Conservation (phyloP, 2,329 filamentous ascomycete genomes). For the Chalaropsis ovoidea region DNA sequence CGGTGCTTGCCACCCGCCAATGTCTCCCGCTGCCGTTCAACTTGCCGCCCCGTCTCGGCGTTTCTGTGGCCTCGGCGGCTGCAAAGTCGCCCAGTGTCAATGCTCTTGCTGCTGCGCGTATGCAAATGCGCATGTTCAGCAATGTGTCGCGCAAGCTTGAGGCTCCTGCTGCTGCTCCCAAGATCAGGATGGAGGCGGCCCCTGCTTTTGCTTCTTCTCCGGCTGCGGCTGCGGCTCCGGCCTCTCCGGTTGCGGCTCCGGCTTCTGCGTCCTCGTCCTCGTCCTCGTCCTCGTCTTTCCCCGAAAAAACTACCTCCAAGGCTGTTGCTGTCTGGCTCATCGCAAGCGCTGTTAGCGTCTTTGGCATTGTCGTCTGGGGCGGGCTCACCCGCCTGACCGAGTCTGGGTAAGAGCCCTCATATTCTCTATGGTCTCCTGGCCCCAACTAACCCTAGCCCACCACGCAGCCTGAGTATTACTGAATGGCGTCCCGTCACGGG, state of each 20-base stretch:
- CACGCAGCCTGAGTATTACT: constrained; percentile 76
- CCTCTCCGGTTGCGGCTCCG: constrained; percentile 4
- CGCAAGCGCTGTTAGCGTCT: constrained; percentile 83
- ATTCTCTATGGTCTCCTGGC: background rate
- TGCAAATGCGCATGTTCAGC: constrained; percentile 23
- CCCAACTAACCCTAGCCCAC: constrained; percentile 7
- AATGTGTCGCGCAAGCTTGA: constrained; percentile 14
- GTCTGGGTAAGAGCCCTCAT: constrained; percentile 59
- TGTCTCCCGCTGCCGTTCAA: constrained; percentile 14
- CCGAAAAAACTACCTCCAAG: constrained; percentile 59
- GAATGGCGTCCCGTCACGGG: constrained; percentile 98
- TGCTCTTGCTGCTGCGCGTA: constrained; percentile 9
- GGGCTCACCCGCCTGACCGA: constrained; percentile 89
- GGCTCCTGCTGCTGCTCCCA: constrained; percentile 5
- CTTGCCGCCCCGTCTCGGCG: background rate
- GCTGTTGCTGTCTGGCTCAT: constrained; percentile 84
- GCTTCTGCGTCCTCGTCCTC: constrained; percentile 14
- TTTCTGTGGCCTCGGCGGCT: background rate
- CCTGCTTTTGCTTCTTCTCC: constrained; percentile 10
- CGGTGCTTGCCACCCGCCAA: constrained; percentile 14
- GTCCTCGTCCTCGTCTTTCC: constrained; percentile 33
- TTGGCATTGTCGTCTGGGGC: constrained; percentile 92
- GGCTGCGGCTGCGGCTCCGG: background rate
- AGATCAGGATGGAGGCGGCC: background rate
- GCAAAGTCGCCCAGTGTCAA: background rate